Evolutionary conservation across 352 stramenopile genomes (phyloP).

Genomic region (Globisporangium parvum): DNA sequence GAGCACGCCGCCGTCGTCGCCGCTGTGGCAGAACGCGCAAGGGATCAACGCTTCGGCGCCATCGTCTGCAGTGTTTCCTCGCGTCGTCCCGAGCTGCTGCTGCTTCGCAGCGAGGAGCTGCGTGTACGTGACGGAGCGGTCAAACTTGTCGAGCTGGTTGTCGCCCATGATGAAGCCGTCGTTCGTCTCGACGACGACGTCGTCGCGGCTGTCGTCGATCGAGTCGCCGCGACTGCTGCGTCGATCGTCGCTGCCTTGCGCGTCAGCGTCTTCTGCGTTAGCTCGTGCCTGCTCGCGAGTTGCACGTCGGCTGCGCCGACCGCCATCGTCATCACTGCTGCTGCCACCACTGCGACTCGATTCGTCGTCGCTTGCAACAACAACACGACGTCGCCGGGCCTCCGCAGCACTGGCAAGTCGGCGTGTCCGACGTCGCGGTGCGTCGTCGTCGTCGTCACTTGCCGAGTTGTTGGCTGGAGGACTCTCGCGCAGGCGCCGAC

Average conservation of each 20-base stretch:
- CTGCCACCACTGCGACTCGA: not conserved
- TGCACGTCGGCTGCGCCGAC: not conserved
- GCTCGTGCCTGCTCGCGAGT: not conserved
- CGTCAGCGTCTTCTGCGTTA: not conserved
- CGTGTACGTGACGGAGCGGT: constrained; percentile 52
- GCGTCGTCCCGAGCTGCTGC: constrained; percentile 23
- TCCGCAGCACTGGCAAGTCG: not conserved
- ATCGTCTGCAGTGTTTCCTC: constrained; percentile 19
- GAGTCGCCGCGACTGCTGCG: not conserved
- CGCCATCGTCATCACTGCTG: no score
- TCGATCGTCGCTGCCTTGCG: constrained; percentile 4
- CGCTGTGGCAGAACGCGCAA: constrained; percentile 75
- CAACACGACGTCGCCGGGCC: not conserved
- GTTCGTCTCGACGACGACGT: constrained; percentile 76
- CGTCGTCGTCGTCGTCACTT: constrained; percentile 4
- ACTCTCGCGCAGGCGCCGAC: constrained; percentile 22
- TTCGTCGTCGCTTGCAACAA: constrained; percentile 14
- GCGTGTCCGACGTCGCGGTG: constrained; percentile 11
- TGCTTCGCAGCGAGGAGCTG: constrained; percentile 57
- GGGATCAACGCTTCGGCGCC: constrained; percentile 46
- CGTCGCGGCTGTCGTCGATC: constrained; percentile 24
- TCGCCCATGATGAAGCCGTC: constrained; percentile 78
- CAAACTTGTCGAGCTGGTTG: constrained; percentile 80
- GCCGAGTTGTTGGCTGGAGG: not conserved
- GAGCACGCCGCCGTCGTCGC: constrained; percentile 62